A percentile compares a stretch with the other conserved stretches of the same genome.
Conservation (phyloP, 495 filamentous ascomycete genomes). For the Aspergillus carlsbadensis region DNA sequence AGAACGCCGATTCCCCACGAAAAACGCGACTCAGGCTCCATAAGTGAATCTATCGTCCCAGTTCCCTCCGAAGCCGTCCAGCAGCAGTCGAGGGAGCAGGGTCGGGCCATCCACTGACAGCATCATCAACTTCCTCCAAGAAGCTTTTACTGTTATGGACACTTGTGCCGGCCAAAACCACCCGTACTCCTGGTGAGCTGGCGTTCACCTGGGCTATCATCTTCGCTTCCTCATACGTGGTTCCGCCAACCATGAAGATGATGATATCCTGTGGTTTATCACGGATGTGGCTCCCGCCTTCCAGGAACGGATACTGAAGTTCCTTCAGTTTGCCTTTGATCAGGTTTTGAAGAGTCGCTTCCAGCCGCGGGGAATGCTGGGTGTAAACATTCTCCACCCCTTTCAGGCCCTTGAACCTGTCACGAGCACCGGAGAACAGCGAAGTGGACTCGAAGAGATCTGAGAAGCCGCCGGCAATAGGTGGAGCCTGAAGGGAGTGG, state of each 20-base stretch:
- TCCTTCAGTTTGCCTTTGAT: slow-evolving; percentile 87
- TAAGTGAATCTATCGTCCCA: slow-evolving; percentile 33
- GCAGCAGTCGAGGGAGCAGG: slow-evolving; percentile 65
- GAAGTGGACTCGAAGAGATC: slow-evolving; percentile 90
- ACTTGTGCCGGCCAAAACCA: slow-evolving; percentile 82
- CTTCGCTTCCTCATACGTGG: slow-evolving; percentile 95
- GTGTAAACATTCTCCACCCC: slow-evolving; percentile 99
- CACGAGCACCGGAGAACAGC: slow-evolving; percentile 85
- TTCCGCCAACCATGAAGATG: slow-evolving; percentile 88
- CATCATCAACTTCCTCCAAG: slow-evolving; percentile 81
- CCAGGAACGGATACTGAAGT: slow-evolving; percentile 86
- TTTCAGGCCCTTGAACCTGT: slow-evolving; percentile 90
- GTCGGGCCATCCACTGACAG: slow-evolving; percentile 78
- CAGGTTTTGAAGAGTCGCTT: slow-evolving; percentile 83
- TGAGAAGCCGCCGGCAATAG: slow-evolving; percentile 70
- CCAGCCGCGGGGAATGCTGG: slow-evolving; percentile 87
- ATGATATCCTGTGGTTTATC: slow-evolving; percentile 97
- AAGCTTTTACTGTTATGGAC: slow-evolving; percentile 86
- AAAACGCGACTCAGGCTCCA: neutral
- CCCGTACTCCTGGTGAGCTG: slow-evolving; percentile 79
- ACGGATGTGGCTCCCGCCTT: slow-evolving; percentile 75
- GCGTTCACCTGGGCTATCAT: slow-evolving; percentile 91
- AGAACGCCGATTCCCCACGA: slow-evolving; percentile 3
- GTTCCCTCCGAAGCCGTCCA: slow-evolving; percentile 68
- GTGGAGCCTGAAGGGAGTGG: slow-evolving; percentile 72